phyloP scores from a whole-genome alignment of 441 rosid species.

The Erodium chrysanthum region DNA sequence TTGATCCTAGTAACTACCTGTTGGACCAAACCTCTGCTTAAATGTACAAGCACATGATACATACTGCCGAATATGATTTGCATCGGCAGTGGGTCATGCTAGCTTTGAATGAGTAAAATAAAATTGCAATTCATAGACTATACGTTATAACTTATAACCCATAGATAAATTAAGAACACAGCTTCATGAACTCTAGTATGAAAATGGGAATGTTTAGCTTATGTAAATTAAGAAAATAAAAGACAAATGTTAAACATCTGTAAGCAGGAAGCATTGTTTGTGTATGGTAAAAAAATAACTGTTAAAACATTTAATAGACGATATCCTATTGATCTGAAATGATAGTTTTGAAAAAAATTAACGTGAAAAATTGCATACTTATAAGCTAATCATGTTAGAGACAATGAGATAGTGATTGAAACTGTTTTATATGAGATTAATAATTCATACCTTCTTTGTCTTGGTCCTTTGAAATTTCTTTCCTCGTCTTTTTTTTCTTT shows the following conservation, averaged over 20 bases:
- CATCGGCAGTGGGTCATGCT: neutral
- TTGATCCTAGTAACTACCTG: neutral
- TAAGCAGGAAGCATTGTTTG: too few species aligned
- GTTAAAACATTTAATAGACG: too few species aligned
- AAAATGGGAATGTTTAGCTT: slow-evolving; percentile 4
- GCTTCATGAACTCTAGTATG: neutral
- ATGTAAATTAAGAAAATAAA: neutral
- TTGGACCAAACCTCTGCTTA: neutral
- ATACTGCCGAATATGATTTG: neutral
- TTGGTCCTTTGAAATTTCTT: neutral
- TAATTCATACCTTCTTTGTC: slow-evolving; percentile 4
- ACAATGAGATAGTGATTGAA: neutral
- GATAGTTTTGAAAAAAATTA: neutral
- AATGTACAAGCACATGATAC: neutral
- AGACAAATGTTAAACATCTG: neutral
- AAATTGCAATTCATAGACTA: neutral
- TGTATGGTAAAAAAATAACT: neutral
- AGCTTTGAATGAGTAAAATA: neutral
- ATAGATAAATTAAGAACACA: neutral
- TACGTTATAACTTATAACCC: neutral
- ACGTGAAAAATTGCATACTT: neutral
- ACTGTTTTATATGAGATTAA: neutral
- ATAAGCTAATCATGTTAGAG: slow-evolving; percentile 3
- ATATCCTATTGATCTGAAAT: too few species aligned
- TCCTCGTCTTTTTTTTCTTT: neutral